Evolutionary conservation across 441 rosid genomes (phyloP).

Genomic region (Rhodomyrtus psidioides): DNA sequence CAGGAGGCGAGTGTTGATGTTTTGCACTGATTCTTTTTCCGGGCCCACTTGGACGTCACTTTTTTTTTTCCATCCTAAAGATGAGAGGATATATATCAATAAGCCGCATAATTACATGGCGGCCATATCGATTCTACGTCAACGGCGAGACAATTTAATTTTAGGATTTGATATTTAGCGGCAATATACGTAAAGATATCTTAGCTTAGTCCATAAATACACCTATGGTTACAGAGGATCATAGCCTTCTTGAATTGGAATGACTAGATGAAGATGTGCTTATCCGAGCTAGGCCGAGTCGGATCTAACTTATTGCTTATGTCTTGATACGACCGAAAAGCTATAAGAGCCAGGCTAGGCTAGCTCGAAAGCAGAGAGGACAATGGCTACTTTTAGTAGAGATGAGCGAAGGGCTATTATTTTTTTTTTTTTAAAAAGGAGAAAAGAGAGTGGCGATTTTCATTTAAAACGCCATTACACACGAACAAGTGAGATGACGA

Average conservation of each 20-base stretch:
- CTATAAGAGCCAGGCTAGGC: too few relatives aligned
- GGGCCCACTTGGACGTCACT: neutral
- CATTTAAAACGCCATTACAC: neutral
- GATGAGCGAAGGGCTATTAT: neutral
- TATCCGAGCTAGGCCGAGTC: neutral
- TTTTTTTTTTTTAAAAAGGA: too few relatives aligned
- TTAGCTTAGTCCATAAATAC: neutral
- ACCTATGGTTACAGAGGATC: neutral
- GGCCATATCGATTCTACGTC: neutral
- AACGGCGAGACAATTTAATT: neutral
- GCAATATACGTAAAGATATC: neutral
- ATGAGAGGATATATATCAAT: neutral
- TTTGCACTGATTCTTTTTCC: neutral
- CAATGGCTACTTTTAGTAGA: too few relatives aligned
- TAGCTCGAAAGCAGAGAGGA: too few relatives aligned
- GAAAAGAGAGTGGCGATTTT: neutral
- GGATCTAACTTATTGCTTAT: accelerated
- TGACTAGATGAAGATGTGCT: neutral
- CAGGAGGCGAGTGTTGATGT: neutral
- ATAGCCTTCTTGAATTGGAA: neutral
- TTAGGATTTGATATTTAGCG: neutral
- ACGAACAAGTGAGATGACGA: neutral
- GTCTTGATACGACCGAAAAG: neutral
- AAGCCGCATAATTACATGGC: neutral
- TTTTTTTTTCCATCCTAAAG: neutral